Evolutionary conservation across 805 yeast genomes (phyloP).

Genomic region (Kluyveromyces starmeri): DNA sequence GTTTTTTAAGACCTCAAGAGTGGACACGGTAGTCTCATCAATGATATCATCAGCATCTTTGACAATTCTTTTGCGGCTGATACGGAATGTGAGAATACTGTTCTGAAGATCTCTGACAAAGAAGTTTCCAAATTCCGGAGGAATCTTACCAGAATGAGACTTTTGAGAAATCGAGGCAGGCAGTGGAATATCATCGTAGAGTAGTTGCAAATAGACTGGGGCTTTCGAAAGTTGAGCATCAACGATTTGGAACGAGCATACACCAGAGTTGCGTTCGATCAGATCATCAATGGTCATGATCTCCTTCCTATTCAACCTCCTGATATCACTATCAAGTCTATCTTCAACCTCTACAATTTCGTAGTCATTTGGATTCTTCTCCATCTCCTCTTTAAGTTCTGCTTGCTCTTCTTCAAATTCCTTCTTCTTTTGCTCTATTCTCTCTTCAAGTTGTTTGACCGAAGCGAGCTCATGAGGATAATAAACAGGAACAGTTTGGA

Average conservation of each 20-base stretch:
- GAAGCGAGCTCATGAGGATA: constrained; percentile 47
- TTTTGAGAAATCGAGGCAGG: constrained; percentile 50
- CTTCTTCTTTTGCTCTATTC: constrained; percentile 31
- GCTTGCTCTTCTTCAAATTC: constrained; percentile 38
- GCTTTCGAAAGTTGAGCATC: constrained; percentile 41
- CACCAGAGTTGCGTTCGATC: constrained; percentile 48
- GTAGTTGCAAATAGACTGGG: constrained; percentile 45
- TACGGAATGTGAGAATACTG: constrained; percentile 47
- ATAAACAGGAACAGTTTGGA: constrained; percentile 57
- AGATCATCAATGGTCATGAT: constrained; percentile 44
- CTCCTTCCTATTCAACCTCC: constrained; percentile 31
- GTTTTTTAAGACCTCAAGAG: constrained; percentile 44
- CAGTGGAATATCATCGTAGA: constrained; percentile 54
- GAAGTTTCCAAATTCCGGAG: constrained; percentile 44
- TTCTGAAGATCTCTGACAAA: constrained; percentile 65
- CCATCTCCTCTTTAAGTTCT: constrained; percentile 40
- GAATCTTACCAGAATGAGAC: constrained; percentile 38
- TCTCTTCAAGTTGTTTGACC: constrained; percentile 35
- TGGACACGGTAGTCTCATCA: constrained; percentile 40
- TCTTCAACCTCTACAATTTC: constrained; percentile 52
- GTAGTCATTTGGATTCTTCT: constrained; percentile 50
- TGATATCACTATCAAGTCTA: constrained; percentile 29
- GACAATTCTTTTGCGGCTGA: constrained; percentile 44
- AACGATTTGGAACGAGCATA: constrained; percentile 44
- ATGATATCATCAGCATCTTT: constrained; percentile 40